Base-by-base conservation (phyloP, 805 yeast species). In the Kuraishia hungarica region DNA sequence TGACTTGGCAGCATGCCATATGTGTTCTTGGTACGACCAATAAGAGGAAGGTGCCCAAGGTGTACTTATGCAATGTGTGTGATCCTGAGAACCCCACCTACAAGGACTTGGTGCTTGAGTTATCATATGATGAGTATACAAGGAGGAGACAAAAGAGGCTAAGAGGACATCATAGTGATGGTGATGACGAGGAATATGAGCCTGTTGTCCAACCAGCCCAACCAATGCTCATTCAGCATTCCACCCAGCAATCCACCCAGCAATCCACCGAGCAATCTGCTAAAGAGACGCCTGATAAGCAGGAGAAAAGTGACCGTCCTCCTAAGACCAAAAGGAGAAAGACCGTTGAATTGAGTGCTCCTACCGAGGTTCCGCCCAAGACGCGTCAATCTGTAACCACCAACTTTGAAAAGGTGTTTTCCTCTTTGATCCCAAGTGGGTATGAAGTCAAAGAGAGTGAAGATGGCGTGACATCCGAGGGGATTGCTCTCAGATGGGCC, bases 1-100 rank as follows among this genome's bases (percentile, higher is more conserved):
- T 75, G 50, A 79, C 89, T 1, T 86, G 91, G 91, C 91, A 86
- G 64, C 92, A 86, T 63, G 78, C 80, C 35, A 69, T 64, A 54
- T 86, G 92, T 66, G 74, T 84, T 79, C 77, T 84, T 24, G 82
- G 76, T 50, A 64, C 71, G 8, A 67, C 70, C 11, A 62, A 62
- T n/a, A 64, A 61, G 22, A 68, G 65, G 35, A 64, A 62, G 29
- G 65, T 77, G 1, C 86, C 87, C 2, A 69, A 76, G 11, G 59
- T 62, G 13, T 84, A 86, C 63, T 59, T 60, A 21, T 86, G 92
- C 68, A 76, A 79, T 61, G 67, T 75, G 23, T 86, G 91, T 66
- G 75, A 71, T 58, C 77, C 80, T 0, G 52, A 60, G 1, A 64
- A 64, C 50, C 53, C 55, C 8, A 52, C 54, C 24, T 77, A 72